Percentiles rank a stretch among this genome's conserved stretches.
Conservation (phyloP, 108 stramenopile species). For the Pseudonitzschia delicatissima region DNA sequence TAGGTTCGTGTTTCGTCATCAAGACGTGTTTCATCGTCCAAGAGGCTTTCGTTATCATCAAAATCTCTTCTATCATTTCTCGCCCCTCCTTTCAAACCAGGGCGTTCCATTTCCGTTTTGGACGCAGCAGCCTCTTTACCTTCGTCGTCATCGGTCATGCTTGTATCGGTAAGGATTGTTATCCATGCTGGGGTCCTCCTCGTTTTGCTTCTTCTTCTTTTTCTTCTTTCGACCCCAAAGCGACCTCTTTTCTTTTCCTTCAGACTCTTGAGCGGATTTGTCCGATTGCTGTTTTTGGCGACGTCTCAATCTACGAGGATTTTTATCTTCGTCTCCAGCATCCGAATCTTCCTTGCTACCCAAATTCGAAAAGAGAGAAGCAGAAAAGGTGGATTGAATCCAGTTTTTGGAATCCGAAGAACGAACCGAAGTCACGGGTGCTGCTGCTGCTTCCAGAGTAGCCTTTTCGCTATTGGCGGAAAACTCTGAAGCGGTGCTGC, state of each 20-base stretch:
- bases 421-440: neutral
- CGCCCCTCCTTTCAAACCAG: neutral
- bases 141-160: constrained; percentile 2
- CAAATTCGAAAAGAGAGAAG: neutral
- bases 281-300: neutral
- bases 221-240: constrained; percentile 5
- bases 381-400: constrained; percentile 1
- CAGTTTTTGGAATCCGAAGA: constrained; percentile 2
- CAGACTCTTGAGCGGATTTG: neutral
- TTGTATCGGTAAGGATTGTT: neutral
- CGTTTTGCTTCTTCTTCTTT: neutral
- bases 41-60: neutral
- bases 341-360: neutral
- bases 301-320: constrained; percentile 14
- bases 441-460: neutral
- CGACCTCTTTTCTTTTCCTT: neutral
- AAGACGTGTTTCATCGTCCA: neutral
- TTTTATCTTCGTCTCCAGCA: constrained; percentile 14
- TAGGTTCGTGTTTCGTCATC: constrained; percentile 15
- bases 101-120: neutral
- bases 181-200: neutral
- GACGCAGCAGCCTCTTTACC: neutral
- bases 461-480: neutral
- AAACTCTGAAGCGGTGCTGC: neutral
- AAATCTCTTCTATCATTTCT: neutral